Evolutionary conservation across 176 grass and related monocot species (phyloP), one percentile per base, ranked within the genome.

Genomic region (Phoenix dactylifera): DNA sequence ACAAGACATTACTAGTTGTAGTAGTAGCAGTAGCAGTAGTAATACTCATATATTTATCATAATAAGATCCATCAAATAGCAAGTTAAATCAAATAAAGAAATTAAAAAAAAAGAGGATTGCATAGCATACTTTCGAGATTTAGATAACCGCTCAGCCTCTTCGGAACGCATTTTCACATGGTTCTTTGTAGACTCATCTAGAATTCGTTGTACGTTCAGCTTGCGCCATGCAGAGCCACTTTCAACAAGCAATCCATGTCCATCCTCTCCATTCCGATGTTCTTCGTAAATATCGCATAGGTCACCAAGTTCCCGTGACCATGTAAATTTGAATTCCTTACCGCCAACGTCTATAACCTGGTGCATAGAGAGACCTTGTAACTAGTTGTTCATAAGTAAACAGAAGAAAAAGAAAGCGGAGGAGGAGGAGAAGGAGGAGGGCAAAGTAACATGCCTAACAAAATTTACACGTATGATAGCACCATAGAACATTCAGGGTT

Each of bases 241-340:
- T 74, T 98, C 94, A 44, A 81, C 55, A 65, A 98, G 87, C 71
- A 93, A 85, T 56, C 94, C 94, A 83, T 89, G 74, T 76, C 82
- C 84, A 74, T 76, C 60, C 65, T 93, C 88, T 59, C 94, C 88
- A 71, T 73, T 86, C 49, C 73, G 84, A 50, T 51, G 74, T 67
- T 88, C 87, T 72, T 93, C 87, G 65, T 98, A 98, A 71, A 98
- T 89, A 85, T 98, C 94, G 81, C 94, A 98, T 32, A 97, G 72
- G 28, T 89, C 83, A 55, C 76, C 84, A 24, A 64, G 39, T 75
- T 98, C 94, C 25, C 65, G 64, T 26, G 85, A 68, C 85, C 79
- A 98, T 50, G 81, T 76, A 61, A 98, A 98, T 56, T 88, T 85
- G 67, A 92, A 84, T 62, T 98, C 76, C 81, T 98, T 98, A 19